These are phyloP conservation scores for Senna siamea DNA, from an alignment of 306 rosid genomes.

Conservation along the genomic window DNA sequence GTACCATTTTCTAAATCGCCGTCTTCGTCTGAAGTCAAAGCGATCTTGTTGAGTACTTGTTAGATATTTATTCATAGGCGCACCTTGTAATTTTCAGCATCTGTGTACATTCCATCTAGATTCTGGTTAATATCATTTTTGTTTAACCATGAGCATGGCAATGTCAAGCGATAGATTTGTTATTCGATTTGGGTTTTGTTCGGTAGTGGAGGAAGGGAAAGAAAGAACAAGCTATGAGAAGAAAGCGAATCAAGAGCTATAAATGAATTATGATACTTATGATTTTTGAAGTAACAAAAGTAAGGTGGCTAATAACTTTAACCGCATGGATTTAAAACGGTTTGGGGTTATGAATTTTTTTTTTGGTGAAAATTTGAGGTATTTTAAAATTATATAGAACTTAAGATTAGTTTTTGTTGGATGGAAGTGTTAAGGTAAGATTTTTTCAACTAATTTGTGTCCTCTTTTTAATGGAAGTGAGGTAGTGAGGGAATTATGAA, in stretches of 20 bases:
- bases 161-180: constrained; percentile 3
- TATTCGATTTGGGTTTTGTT: background rate
- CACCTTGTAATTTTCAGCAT: constrained; percentile 41
- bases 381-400: too few relatives aligned
- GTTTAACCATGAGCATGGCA: constrained; percentile 11
- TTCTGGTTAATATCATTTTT: constrained; percentile 35
- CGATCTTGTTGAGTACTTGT: constrained; percentile 39
- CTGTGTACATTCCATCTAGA: constrained; percentile 50
- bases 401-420: too few relatives aligned
- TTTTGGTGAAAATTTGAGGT: too few relatives aligned
- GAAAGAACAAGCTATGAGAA: background rate
- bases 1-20: constrained; percentile 47
- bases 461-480: too few relatives aligned
- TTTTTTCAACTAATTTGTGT: too few relatives aligned
- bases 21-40: constrained; percentile 48
- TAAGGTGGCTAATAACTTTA: background rate
- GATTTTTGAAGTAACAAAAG: background rate
- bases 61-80: constrained; percentile 33
- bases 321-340: background rate
- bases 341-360: too few relatives aligned
- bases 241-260: background rate
- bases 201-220: background rate
- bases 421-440: too few relatives aligned
- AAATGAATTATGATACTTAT: background rate
- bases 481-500: too few relatives aligned